phyloP scores from a whole-genome alignment of 768 basidiomycete genomes.

The Russula compacta region DNA sequence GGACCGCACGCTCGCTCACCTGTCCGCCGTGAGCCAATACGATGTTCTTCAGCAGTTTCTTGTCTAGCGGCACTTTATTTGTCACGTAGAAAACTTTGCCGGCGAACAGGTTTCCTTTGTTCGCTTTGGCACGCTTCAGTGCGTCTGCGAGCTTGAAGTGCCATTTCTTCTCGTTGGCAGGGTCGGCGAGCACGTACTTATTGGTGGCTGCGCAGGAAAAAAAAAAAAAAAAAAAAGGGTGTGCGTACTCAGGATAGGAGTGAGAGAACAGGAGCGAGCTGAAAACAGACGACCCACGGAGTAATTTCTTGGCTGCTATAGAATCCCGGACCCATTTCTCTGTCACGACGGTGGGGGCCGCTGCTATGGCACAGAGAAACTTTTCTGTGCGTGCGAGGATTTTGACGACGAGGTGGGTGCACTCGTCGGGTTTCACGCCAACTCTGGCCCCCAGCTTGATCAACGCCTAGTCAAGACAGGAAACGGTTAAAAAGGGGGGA shows the following conservation, averaged over 20 bases:
- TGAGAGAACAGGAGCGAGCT: not conserved
- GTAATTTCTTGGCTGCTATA: constrained; percentile 43
- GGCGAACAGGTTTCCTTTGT: constrained; percentile 47
- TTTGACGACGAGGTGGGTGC: constrained; percentile 70
- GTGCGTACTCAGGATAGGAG: not conserved
- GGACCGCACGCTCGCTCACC: constrained; percentile 28
- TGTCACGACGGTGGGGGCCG: constrained; percentile 51
- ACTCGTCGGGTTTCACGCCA: constrained; percentile 51
- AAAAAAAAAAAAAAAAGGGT: too few species aligned
- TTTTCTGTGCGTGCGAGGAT: constrained; percentile 78
- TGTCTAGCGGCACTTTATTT: constrained; percentile 47
- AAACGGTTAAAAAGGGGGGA: not conserved
- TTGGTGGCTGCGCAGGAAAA: constrained; percentile 43
- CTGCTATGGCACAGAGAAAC: constrained; percentile 68
- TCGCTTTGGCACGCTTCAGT: constrained; percentile 45
- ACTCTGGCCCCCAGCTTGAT: constrained; percentile 57
- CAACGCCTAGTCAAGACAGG: constrained; percentile 37
- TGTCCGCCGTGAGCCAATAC: constrained; percentile 63
- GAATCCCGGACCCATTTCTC: constrained; percentile 62
- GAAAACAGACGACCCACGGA: constrained; percentile 42
- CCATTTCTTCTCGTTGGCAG: constrained; percentile 55
- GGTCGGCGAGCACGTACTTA: constrained; percentile 51
- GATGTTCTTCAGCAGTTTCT: constrained; percentile 58
- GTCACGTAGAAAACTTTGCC: constrained; percentile 71
- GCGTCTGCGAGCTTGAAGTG: constrained; percentile 54